phyloP scores from a whole-genome alignment of 139 green algal species.

The Haematococcus sp. region DNA sequence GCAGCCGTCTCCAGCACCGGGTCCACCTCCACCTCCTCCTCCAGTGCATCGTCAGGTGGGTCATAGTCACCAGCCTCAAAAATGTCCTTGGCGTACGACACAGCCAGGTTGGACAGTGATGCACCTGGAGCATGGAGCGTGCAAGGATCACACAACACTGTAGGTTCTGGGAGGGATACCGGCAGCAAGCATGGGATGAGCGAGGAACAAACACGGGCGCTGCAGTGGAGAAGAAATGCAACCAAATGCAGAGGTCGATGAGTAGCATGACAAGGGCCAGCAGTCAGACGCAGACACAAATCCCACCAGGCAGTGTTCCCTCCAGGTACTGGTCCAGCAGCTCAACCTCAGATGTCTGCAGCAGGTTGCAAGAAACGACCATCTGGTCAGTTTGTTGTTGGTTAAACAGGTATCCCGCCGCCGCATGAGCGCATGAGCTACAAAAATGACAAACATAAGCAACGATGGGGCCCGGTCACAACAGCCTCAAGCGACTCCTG shows the following conservation, averaged over 20 bases:
- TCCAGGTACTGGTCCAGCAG: conserved; percentile 31
- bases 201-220: too few species aligned
- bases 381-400: too few species aligned
- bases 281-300: neutral
- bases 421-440: too few species aligned
- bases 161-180: too few species aligned
- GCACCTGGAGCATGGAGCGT: conserved; percentile 12
- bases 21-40: conserved; percentile 7
- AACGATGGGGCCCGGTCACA: too few species aligned
- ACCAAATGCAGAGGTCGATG: too few species aligned
- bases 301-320: conserved; percentile 29
- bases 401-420: too few species aligned
- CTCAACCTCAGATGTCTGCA: conserved; percentile 1
- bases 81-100: conserved; percentile 35
- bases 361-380: neutral
- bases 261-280: neutral
- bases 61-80: conserved; percentile 16
- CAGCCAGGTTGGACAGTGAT: conserved; percentile 16
- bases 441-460: too few species aligned
- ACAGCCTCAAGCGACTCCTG: too few species aligned
- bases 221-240: too few species aligned
- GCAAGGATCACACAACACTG: too few species aligned
- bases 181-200: too few species aligned
- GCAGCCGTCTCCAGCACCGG: neutral
- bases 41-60: neutral